Evolutionary conservation across 495 filamentous ascomycete species (phyloP).

Genomic region (Trichoderma reesei): DNA sequence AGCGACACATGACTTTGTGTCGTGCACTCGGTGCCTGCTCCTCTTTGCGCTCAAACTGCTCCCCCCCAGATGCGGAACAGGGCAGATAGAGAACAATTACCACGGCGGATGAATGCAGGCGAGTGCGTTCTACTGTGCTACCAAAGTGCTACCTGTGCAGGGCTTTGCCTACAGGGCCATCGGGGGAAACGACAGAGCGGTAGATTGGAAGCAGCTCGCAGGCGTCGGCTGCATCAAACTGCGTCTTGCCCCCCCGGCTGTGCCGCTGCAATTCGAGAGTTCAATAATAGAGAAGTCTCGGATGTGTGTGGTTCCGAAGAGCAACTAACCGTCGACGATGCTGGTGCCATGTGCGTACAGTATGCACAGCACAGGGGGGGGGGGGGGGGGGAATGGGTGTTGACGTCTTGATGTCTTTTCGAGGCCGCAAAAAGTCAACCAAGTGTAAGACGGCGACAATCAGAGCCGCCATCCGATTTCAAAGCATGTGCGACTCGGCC

Average conservation of each 20-base stretch:
- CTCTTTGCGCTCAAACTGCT: no score
- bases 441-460: no score
- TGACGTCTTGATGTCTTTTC: no score
- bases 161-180: not conserved
- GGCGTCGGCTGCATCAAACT: not conserved
- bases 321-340: not conserved
- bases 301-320: not conserved
- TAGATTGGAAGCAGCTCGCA: not conserved
- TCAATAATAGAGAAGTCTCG: not conserved
- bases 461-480: no score
- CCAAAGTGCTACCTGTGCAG: no score
- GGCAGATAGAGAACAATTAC: no score
- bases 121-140: not conserved
- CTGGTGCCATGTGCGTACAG: not conserved
- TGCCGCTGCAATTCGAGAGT: not conserved
- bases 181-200: not conserved
- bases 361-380: no score
- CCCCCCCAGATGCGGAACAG: no score
- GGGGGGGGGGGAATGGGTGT: no score
- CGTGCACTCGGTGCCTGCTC: no score
- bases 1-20: not conserved
- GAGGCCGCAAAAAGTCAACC: no score
- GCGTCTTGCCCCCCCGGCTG: not conserved
- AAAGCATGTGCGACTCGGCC: no score
- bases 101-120: not conserved